A percentile compares a stretch with the other conserved stretches of the same genome.
phyloP scores from a whole-genome alignment of 148 eudicot genomes.

The Drosera capensis region DNA sequence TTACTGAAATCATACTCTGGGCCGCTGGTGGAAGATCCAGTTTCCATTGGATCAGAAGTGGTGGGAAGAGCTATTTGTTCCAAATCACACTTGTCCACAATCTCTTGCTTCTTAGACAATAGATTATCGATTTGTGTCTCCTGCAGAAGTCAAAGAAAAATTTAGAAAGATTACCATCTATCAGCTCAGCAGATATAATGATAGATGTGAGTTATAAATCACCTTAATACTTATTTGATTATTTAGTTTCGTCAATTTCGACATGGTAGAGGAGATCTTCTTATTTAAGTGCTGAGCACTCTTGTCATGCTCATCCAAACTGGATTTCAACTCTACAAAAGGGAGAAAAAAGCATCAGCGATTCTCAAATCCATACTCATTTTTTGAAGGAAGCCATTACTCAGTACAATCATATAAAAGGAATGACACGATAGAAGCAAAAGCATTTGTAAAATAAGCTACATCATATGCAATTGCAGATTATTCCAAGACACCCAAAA shows the following conservation, averaged over 20 bases:
- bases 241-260: constrained; percentile 58
- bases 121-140: constrained; percentile 64
- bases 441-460: no score
- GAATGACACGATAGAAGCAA: no score
- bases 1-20: constrained; percentile 60
- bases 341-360: background rate
- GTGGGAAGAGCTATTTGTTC: constrained; percentile 73
- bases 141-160: constrained; percentile 24
- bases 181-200: constrained; percentile 1
- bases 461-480: no score
- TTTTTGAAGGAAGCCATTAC: background rate
- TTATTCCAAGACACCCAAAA: no score
- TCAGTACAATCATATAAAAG: no score
- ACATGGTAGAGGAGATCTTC: constrained; percentile 77
- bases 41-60: constrained; percentile 78
- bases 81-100: constrained; percentile 70
- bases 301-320: constrained; percentile 72
- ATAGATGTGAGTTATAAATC: background rate
- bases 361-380: background rate
- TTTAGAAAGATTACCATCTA: background rate
- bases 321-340: constrained; percentile 64
- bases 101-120: constrained; percentile 59
- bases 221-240: constrained; percentile 82
- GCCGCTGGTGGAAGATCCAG: constrained; percentile 30
- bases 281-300: constrained; percentile 68